phyloP scores from a whole-genome alignment of 306 rosid species.

The Pyrus communis region DNA sequence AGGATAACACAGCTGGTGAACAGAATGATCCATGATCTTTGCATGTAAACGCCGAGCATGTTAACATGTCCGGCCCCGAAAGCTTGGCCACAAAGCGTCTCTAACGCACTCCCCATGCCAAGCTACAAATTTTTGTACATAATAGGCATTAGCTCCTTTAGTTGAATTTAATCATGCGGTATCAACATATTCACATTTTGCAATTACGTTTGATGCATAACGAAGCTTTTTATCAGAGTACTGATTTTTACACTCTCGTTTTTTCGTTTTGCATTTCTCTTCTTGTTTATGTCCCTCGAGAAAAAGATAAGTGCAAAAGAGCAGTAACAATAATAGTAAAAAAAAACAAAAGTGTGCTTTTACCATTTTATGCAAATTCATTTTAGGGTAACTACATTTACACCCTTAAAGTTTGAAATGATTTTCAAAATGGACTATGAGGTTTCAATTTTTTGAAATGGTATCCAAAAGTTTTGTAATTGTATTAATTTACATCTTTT shows the following conservation, averaged over 20 bases:
- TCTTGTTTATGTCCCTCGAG: too few relatives aligned
- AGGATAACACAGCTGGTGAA: conserved; percentile 34
- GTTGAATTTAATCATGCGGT: not conserved
- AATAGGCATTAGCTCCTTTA: not conserved
- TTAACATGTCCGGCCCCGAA: conserved; percentile 73
- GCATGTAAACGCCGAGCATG: conserved; percentile 86
- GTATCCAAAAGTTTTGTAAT: too few relatives aligned
- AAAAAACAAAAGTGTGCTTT: too few relatives aligned
- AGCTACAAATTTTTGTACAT: conserved; percentile 19
- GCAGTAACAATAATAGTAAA: not conserved
- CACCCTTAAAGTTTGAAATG: too few relatives aligned
- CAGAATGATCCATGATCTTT: conserved; percentile 77
- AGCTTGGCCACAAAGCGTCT: conserved; percentile 93
- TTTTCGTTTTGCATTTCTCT: not conserved
- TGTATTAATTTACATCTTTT: too few relatives aligned
- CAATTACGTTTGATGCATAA: not conserved
- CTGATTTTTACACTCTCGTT: not conserved
- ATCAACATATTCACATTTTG: not conserved
- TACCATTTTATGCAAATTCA: too few relatives aligned
- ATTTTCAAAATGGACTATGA: too few relatives aligned
- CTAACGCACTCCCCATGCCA: conserved; percentile 92
- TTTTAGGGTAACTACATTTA: too few relatives aligned
- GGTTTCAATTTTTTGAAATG: too few relatives aligned
- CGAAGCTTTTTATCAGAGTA: too few relatives aligned
- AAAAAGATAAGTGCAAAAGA: not conserved